These are phyloP conservation scores for Blastomyces percursus DNA, from an alignment of 2,329 filamentous ascomycete species.

Conservation along the genomic window DNA sequence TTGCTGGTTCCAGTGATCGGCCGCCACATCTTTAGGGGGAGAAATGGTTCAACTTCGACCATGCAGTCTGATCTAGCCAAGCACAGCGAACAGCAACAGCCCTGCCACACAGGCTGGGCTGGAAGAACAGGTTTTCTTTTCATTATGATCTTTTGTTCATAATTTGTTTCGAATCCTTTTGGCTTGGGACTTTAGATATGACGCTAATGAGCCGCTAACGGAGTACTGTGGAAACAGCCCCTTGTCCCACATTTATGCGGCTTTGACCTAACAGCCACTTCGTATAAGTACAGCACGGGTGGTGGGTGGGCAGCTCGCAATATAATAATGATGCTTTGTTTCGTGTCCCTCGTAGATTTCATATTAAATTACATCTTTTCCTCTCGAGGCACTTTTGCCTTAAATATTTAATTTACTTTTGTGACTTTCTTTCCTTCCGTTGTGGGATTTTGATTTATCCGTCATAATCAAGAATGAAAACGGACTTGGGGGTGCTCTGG, in stretches of 20 bases:
- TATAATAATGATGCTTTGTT: background rate
- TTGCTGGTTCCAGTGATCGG: no score
- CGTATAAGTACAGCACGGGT: background rate
- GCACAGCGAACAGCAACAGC: background rate
- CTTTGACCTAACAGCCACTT: background rate
- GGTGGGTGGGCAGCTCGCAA: background rate
- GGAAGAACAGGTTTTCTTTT: background rate
- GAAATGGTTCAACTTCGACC: no score
- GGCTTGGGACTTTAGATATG: no score
- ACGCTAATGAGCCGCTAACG: background rate
- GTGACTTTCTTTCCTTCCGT: background rate
- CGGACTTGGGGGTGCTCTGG: background rate
- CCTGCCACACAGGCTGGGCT: background rate
- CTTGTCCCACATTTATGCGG: background rate
- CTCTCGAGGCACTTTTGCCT: background rate
- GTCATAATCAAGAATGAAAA: conserved; percentile 5
- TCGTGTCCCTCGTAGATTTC: background rate
- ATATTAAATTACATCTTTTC: background rate
- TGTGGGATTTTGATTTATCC: background rate
- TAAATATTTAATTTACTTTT: background rate
- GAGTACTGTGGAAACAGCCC: background rate
- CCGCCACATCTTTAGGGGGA: no score
- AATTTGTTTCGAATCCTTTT: background rate
- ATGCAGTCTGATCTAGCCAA: no score
- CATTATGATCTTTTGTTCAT: background rate